Conservation (phyloP, 2,329 filamentous ascomycete species). For the Penicillium thymicola region DNA sequence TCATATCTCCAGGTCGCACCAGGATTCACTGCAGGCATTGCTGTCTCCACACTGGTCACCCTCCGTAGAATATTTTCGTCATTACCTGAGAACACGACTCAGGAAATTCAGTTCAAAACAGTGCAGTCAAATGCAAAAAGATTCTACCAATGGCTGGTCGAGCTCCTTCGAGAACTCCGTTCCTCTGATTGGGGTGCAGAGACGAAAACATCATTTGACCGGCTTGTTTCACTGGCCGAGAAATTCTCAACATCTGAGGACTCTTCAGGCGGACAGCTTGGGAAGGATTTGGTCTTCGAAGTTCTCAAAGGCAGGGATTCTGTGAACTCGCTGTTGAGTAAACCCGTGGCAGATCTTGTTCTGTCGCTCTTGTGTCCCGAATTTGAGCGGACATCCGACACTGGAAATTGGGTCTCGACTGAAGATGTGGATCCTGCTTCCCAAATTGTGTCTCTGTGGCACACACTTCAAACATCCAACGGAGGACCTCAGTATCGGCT, state of each 20-base stretch:
- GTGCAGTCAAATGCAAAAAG: slow-evolving; percentile 71
- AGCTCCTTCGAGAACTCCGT: slow-evolving; percentile 63
- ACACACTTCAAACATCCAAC: slow-evolving; percentile 64
- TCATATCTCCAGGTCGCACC: slow-evolving; percentile 63
- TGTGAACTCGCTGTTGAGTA: slow-evolving; percentile 65
- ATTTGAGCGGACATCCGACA: slow-evolving; percentile 62
- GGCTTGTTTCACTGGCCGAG: slow-evolving; percentile 67
- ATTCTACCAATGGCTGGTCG: slow-evolving; percentile 76
- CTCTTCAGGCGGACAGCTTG: slow-evolving; percentile 65
- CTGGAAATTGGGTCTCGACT: slow-evolving; percentile 64
- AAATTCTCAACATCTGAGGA: slow-evolving; percentile 66
- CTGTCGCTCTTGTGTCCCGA: slow-evolving; percentile 62
- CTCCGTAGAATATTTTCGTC: slow-evolving; percentile 72
- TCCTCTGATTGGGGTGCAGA: slow-evolving; percentile 50
- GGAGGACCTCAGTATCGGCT: slow-evolving; percentile 68
- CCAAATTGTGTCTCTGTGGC: slow-evolving; percentile 68
- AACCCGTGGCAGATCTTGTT: slow-evolving; percentile 53
- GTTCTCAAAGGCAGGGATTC: slow-evolving; percentile 71
- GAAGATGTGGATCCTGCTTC: slow-evolving; percentile 61
- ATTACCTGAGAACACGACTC: slow-evolving; percentile 73
- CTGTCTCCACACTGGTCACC: slow-evolving; percentile 74
- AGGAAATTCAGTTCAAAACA: slow-evolving; percentile 75
- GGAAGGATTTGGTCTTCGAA: slow-evolving; percentile 74
- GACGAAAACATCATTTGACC: slow-evolving; percentile 58
- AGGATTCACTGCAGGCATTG: slow-evolving; percentile 76